These are phyloP conservation scores for Aspergillus saccharolyticus DNA, from an alignment of 495 filamentous ascomycete genomes.

Conservation along the genomic window DNA sequence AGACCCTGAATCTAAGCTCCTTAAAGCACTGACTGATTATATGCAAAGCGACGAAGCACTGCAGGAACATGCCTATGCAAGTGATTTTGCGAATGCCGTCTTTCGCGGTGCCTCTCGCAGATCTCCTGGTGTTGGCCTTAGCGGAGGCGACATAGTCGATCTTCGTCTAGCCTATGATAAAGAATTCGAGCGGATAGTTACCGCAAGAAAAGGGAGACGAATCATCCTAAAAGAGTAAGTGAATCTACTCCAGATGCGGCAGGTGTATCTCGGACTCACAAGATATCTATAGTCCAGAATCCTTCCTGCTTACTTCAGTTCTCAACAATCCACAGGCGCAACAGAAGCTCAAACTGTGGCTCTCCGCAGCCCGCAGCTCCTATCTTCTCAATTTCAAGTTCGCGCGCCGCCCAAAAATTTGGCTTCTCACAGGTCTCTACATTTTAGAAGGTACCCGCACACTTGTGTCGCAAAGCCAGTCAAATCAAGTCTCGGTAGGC, in stretches of 20 bases:
- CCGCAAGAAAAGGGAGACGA: not conserved
- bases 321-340: not conserved
- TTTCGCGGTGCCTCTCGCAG: not conserved
- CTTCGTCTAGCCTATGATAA: not conserved
- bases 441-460: not conserved
- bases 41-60: not conserved
- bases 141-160: not conserved
- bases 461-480: not conserved
- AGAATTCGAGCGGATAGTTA: not conserved
- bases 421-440: not conserved
- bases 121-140: not conserved
- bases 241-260: not conserved
- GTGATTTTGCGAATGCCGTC: not conserved
- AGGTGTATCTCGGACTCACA: not conserved
- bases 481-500: not conserved
- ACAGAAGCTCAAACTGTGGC: slow-evolving; percentile 1
- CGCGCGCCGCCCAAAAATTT: not conserved
- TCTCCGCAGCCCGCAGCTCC: not conserved
- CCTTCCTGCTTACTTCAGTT: not conserved
- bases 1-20: not conserved
- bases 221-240: not conserved
- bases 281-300: not conserved
- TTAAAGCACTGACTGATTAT: not conserved
- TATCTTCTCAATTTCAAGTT: not conserved
- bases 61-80: not conserved